phyloP scores from a whole-genome alignment of 345 rosid species.

The Nasturtium officinale region DNA sequence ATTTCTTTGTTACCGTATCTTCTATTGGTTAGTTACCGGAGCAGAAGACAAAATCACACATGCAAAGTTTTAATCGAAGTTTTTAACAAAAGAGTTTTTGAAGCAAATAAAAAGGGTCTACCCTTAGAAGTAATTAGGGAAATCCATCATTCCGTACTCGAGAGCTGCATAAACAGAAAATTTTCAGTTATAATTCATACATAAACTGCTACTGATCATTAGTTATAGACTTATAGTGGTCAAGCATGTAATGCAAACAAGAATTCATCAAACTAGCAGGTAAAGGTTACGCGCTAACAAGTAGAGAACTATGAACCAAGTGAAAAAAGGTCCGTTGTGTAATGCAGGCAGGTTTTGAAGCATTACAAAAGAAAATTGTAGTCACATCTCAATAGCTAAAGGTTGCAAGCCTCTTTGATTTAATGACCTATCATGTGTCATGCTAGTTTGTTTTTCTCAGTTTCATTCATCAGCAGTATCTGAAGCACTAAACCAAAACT shows the following conservation, averaged over 20 bases:
- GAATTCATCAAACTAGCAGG: no score
- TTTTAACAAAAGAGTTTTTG: neutral
- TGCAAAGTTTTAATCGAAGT: neutral
- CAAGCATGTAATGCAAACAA: no score
- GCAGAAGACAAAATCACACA: neutral
- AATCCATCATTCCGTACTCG: constrained; percentile 42
- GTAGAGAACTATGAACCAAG: no score
- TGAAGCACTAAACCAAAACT: constrained; percentile 7
- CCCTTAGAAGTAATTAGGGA: constrained; percentile 40
- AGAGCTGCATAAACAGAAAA: constrained; percentile 37
- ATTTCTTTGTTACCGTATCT: constrained; percentile 10
- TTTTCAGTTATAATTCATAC: neutral
- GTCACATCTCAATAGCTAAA: neutral
- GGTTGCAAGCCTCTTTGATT: neutral
- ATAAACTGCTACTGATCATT: neutral
- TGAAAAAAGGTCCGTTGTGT: neutral
- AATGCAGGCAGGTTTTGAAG: constrained; percentile 17
- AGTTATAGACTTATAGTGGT: no score
- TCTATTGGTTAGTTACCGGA: constrained; percentile 11
- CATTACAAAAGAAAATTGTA: neutral
- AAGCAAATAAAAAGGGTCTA: neutral
- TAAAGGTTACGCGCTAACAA: no score
- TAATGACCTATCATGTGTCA: constrained; percentile 8
- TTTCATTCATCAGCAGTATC: constrained; percentile 1
- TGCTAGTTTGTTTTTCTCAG: constrained; percentile 6